Base-by-base conservation (phyloP, 2,329 filamentous ascomycete genomes). In the Fusarium sp. region DNA sequence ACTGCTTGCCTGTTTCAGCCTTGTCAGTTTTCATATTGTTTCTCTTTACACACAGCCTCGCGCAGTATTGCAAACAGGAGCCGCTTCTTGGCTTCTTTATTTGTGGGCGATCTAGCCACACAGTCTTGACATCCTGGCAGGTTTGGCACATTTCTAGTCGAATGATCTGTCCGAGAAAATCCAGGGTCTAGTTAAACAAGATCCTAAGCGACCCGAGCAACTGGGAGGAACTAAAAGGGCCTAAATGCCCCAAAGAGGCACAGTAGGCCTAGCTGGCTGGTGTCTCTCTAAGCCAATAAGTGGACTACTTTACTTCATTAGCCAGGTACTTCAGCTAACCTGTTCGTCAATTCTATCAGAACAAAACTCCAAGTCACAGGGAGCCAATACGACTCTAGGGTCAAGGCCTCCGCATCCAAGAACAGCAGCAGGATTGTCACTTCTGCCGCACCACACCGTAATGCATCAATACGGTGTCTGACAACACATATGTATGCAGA, bases 161-260 rank as follows among this genome's bases (percentile, higher is more conserved):
- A 76, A 74, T 74, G 72, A 74, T 75, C 72, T 69, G 70, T 75
- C 66, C 70, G 63, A 69, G 71, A 73, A 70, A 68, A 65, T 73
- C 77, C 78, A 76, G 78, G 77, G 76, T 77, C 75, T 69, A 69
- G 66, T 69, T 76, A 78, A 77, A 79, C 76, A 80, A 80, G 80
- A 82, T 81, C 79, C 80, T 78, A 78, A 78, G 78, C 78, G 82
- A 82, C 79, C 82, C 82, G 75, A 78, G 70, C 74, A 75, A 77
- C 77, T 77, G 82, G 82, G 79, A 82, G 77, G 76, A 79, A 80
- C 82, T 83, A 83, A 80, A 79, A 78, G 74, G 79, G 73, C 70
- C 76, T 69, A 73, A 69, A 78, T 77, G 76, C 69, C 75, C 74
- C 71, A 76, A 77, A 73, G 73, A 73, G 79, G 80, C 80, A 80